Conservation (phyloP, 2,329 filamentous ascomycete species). For the Fusarium setosum region DNA sequence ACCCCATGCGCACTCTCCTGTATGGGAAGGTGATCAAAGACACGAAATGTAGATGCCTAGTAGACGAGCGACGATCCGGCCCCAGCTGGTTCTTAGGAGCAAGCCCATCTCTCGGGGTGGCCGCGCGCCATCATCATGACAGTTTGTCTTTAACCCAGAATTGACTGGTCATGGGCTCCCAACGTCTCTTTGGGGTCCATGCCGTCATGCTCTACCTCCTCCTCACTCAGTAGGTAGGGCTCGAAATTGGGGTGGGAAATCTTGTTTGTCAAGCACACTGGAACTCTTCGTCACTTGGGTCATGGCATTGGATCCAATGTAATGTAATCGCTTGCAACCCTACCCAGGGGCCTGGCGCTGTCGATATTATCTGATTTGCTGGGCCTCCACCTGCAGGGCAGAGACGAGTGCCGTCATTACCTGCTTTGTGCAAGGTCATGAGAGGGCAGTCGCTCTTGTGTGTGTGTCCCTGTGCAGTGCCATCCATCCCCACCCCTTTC, state of each 20-base stretch:
- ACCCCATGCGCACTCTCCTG: too few relatives aligned
- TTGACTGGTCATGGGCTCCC: neutral
- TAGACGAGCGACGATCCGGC: slow-evolving; percentile 20
- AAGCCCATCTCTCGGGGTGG: neutral
- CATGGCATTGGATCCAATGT: neutral
- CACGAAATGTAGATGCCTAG: neutral
- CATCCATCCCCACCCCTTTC: neutral
- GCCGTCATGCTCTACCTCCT: neutral
- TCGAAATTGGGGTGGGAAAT: slow-evolving; percentile 11
- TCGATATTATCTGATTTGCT: slow-evolving; percentile 23
- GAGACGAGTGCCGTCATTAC: neutral
- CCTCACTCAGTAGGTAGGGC: too few relatives aligned
- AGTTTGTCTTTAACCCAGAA: slow-evolving; percentile 8
- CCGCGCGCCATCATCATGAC: slow-evolving; percentile 17
- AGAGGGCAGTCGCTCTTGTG: neutral
- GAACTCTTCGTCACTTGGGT: neutral
- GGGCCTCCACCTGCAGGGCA: neutral
- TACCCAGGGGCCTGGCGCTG: slow-evolving; percentile 8
- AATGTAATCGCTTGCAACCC: slow-evolving; percentile 10
- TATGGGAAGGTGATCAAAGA: neutral
- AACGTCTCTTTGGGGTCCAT: neutral
- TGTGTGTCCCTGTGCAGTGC: neutral
- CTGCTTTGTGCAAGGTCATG: neutral
- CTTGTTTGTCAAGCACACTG: slow-evolving; percentile 3
- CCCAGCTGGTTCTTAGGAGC: slow-evolving; percentile 6